Base-by-base conservation (phyloP, 2,329 filamentous ascomycete species). In the Chlorencoelia australis region DNA sequence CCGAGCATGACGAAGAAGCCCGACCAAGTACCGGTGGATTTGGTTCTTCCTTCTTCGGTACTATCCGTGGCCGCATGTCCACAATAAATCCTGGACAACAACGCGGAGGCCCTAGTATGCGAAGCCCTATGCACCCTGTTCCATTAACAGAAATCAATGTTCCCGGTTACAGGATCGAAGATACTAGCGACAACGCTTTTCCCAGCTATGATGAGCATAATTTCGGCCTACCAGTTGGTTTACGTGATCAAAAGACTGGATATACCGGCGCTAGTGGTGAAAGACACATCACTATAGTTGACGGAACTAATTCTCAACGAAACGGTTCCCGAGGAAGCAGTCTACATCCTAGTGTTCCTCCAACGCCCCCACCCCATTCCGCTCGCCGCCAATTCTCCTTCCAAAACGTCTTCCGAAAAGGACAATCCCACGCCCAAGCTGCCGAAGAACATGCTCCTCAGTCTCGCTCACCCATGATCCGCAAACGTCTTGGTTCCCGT, bases 371-470 rank as follows among this genome's bases (percentile, higher is more conserved):
- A 4, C 75, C 69, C 3, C 73, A 71, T 37, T 64, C 65, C 19
- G 74, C 81, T 8, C 73, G 67, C 46, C 73, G 89, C 42, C 85
- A 94, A 55, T 98, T 96, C 62, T 93, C 84, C 13, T 96, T 96
- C 67, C 81, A 88, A 46, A 86, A 82, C 47, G 76, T 94, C 35
- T 91, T 95, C 30, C 29, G 48, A 20, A 53, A 51, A 37, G 42
- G 42, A 1, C 37, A 39, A 25, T 27, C 33, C 2, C n/a, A n/a
- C n/a, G 31, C 39, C 15, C 37, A 35, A 26, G 33, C 30, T 32
- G 21, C 35, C 14, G 47, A 48, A 10, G 49, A 44, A 24, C 22
- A 35, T 7, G 13, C 21, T 10, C 42, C 43, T 29, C 54, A 40
- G 52, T 46, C 42, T 46, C 53, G 37, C 51, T 56, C 55, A 53